Base-by-base conservation (phyloP, 768 basidiomycete species). In the Kwoniella sp. region DNA sequence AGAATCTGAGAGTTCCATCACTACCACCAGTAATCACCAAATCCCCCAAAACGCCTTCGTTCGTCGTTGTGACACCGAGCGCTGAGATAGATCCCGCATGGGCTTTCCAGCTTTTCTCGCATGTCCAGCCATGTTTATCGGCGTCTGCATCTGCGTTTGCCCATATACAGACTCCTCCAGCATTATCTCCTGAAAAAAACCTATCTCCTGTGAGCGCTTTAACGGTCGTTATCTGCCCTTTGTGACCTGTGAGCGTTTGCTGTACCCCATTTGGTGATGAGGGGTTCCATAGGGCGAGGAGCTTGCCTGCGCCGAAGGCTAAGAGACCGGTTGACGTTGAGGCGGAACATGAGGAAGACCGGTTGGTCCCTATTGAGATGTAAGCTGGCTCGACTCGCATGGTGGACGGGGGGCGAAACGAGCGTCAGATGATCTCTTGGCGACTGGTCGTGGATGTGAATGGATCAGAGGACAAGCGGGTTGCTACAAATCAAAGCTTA, bases 11-110 rank as follows among this genome's bases (percentile, higher is more conserved):
- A 1, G 81, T 80, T 0, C 87, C 86, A 77, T 97, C 93, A 0
- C 93, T 95, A 17, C 90, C 87, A 0, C 90, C 92, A 0, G 91
- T 91, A 1, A 88, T 83, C 9, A 94, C 64, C 36, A 82, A 79
- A 48, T 82, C 77, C 10, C 40, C 33, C 2, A 67, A 55, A 22
- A 60, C 40, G 27, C 64, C 52, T 44, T 44, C 37, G 21, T 62
- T 51, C 1, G 27, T 8, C 21, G 61, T 17, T 62, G 82, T 55
- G 83, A 80, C 1, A 83, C 84, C 85, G 2, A 97, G 77, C 2
- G 88, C 83, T 13, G 90, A 88, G 27, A 97, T 84, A 1, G 68
- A 61, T 56, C 85, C 84, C 19, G 80, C 65, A 78, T 97, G 94
- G 0, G 87, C 90, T 63, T 86, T 80, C 1, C 85, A 67, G 29